Base-by-base conservation (phyloP, 2,329 filamentous ascomycete genomes). In the Pleurostoma richardsiae region DNA sequence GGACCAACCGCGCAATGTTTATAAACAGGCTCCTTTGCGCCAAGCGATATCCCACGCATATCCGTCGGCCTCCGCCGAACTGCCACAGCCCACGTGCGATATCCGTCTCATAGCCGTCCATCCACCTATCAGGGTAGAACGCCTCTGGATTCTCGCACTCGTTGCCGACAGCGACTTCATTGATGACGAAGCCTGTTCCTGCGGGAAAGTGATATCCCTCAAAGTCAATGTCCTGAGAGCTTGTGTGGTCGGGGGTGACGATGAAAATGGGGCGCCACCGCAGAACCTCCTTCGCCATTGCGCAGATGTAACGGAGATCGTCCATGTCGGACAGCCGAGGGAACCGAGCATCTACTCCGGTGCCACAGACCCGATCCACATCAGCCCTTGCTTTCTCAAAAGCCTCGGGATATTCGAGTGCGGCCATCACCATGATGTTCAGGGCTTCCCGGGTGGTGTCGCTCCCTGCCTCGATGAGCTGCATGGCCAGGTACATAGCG, bases 281-380 rank as follows among this genome's bases (percentile, higher is more conserved):
- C 43, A 75, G 55, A 1, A 66, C 62, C 53, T 77, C 73, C 50
- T 74, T 73, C 39, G 69, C 64, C 30, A 68, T 62, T 2, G 71
- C 72, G 28, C 66, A 67, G 26, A 70, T 64, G 36, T 69, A 71
- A 3, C 64, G 66, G 39, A 76, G 49, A 3, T 59, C 57, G 1
- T 64, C 55, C 53, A 69, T 61, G 46, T 76, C 71, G 5, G 58
- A 52, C 36, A 72, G 59, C 4, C 30, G 7, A 11, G 40, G 40
- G 29, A 42, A 30, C 11, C 40, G 30, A 8, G 40, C 28, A 6
- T 11, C 29, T 30, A 7, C 10, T 0, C 60, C 56, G n/a, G 60
- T 55, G 8, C 67, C 69, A 41, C 68, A 71, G 6, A 74, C 62
- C 19, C 54, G 50, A 50, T 76, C 73, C 8, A 77, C 54, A 47